Percentiles rank a stretch among this genome's conserved stretches.
Evolutionary conservation across 176 grass and related monocot species (phyloP).

Genomic region (Zea mays): DNA sequence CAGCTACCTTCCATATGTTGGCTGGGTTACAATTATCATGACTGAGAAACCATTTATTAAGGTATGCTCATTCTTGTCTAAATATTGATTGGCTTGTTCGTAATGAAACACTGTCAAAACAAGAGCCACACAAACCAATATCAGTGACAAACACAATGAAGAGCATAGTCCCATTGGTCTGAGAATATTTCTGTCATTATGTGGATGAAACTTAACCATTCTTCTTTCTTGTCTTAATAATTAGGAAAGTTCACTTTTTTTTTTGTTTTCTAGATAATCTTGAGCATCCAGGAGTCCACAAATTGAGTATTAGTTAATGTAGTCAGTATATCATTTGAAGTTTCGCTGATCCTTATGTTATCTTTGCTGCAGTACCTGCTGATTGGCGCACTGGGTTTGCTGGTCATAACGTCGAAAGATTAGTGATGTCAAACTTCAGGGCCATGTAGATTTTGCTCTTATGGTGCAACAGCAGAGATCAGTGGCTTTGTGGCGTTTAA

Average conservation of each 20-base stretch:
- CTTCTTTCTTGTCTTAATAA: neutral
- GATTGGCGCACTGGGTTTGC: conserved; percentile 55
- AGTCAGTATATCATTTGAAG: neutral
- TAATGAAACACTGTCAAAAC: neutral
- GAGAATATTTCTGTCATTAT: conserved; percentile 13
- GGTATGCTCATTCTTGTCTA: conserved; percentile 40
- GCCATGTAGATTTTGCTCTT: neutral
- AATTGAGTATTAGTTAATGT: neutral
- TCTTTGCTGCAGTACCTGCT: conserved; percentile 60
- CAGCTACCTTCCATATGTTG: conserved; percentile 74
- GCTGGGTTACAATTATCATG: conserved; percentile 78
- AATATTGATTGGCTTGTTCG: neutral
- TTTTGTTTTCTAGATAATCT: neutral
- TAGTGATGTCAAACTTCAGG: conserved; percentile 5
- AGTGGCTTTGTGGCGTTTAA: neutral
- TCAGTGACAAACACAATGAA: neutral
- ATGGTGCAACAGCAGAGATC: neutral
- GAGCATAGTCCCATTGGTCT: neutral
- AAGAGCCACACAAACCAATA: neutral
- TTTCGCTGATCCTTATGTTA: neutral
- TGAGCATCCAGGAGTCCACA: neutral
- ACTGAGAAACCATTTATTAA: conserved; percentile 80
- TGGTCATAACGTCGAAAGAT: conserved; percentile 74
- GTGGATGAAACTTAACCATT: neutral
- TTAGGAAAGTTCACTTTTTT: neutral